A percentile compares a stretch with the other conserved stretches of the same genome.
phyloP scores from a whole-genome alignment of 805 yeast genomes.

The Barnettozyma sucrosica region DNA sequence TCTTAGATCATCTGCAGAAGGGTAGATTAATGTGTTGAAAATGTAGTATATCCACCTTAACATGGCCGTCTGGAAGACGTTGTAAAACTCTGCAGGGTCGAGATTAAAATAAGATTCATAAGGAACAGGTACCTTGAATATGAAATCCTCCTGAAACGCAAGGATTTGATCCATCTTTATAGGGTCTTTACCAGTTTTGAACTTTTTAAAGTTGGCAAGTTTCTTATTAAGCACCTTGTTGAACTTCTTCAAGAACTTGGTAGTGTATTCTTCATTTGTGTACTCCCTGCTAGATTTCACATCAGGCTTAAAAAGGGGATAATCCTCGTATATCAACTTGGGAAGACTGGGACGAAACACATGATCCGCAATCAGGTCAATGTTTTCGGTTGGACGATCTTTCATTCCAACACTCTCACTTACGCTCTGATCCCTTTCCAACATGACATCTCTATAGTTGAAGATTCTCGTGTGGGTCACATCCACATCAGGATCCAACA shows the following conservation, averaged over 20 bases:
- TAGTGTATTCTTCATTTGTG: constrained; percentile 13
- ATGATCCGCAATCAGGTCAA: constrained; percentile 15
- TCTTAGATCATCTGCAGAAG: constrained; percentile 7
- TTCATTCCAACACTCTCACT: constrained; percentile 19
- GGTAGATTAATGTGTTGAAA: not conserved
- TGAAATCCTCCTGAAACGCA: constrained; percentile 3
- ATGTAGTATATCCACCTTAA: constrained; percentile 2
- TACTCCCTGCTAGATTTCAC: constrained; percentile 13
- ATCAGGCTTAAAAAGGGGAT: constrained; percentile 22
- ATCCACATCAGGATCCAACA: constrained; percentile 12
- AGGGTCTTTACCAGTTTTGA: not conserved
- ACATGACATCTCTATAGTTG: constrained; percentile 13
- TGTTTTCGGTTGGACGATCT: constrained; percentile 1
- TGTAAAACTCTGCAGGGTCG: constrained; percentile 13
- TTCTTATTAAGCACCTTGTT: constrained; percentile 6
- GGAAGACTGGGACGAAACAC: constrained; percentile 20
- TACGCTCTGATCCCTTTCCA: constrained; percentile 21
- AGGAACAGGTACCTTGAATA: constrained; percentile 9
- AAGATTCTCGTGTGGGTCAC: constrained; percentile 9
- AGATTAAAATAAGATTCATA: constrained; percentile 12
- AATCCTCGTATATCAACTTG: constrained; percentile 19
- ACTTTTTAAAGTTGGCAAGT: not conserved
- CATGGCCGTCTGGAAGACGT: constrained; percentile 8
- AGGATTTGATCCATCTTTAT: constrained; percentile 1
- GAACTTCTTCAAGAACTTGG: constrained; percentile 12